A percentile compares a stretch with the other conserved stretches of the same genome.
Conservation (phyloP, 805 yeast genomes). For the Saccharomycopsis fodiens region DNA sequence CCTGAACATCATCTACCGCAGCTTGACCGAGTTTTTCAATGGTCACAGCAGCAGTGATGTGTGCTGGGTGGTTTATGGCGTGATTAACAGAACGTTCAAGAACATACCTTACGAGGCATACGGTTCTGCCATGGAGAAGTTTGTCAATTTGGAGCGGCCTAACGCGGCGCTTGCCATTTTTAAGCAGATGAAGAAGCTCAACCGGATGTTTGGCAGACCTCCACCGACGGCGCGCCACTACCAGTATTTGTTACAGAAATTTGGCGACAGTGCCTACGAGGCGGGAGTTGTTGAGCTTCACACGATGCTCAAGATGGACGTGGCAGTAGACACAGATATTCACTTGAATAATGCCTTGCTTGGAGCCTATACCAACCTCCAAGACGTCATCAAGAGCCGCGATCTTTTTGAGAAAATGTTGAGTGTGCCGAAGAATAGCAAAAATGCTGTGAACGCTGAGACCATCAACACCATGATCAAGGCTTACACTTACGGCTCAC, state of each 20-base stretch:
- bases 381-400: slow-evolving; percentile 45
- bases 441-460: slow-evolving; percentile 27
- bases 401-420: slow-evolving; percentile 53
- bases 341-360: slow-evolving; percentile 50
- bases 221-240: slow-evolving; percentile 50
- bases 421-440: slow-evolving; percentile 42
- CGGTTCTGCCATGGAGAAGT: slow-evolving; percentile 47
- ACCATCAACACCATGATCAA: slow-evolving; percentile 59
- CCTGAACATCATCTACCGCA: slow-evolving; percentile 31
- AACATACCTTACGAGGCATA: slow-evolving; percentile 49
- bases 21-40: slow-evolving; percentile 39
- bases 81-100: slow-evolving; percentile 44
- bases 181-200: slow-evolving; percentile 46
- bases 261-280: slow-evolving; percentile 49
- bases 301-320: slow-evolving; percentile 53
- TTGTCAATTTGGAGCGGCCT: slow-evolving; percentile 44
- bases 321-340: slow-evolving; percentile 44
- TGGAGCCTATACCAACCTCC: slow-evolving; percentile 52
- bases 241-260: slow-evolving; percentile 46
- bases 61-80: slow-evolving; percentile 54
- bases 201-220: slow-evolving; percentile 41
- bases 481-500: slow-evolving; percentile 42
- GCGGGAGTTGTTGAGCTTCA: slow-evolving; percentile 60
- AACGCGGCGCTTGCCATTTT: slow-evolving; percentile 56
- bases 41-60: slow-evolving; percentile 34